Conservation (phyloP, 108 stramenopile species). For the Schizochytrium sp. region DNA sequence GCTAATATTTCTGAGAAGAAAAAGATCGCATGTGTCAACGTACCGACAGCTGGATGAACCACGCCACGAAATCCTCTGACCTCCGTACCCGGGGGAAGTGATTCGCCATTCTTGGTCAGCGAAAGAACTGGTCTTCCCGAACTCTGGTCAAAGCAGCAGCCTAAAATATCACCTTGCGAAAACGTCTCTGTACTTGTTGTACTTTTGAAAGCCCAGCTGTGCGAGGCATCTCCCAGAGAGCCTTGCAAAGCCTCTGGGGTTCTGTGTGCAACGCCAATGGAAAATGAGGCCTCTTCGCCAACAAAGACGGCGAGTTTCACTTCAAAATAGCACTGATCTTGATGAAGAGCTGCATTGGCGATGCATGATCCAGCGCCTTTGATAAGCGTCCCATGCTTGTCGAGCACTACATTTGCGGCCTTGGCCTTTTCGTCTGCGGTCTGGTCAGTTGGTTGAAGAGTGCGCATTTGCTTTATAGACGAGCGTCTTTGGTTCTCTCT, state of each 20-base stretch:
- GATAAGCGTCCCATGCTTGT: background rate
- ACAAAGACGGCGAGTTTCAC: background rate
- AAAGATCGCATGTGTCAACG: background rate
- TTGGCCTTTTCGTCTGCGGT: background rate
- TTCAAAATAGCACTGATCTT: conserved; percentile 10
- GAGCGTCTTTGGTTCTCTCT: background rate
- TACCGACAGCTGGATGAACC: background rate
- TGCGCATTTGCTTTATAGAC: background rate
- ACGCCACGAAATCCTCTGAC: background rate
- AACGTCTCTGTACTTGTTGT: background rate
- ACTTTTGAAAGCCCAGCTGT: conserved; percentile 1
- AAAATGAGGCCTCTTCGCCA: background rate
- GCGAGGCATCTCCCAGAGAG: background rate
- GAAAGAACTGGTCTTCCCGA: background rate
- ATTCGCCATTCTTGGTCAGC: background rate
- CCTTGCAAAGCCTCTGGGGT: background rate
- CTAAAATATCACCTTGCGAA: background rate
- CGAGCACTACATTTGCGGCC: background rate
- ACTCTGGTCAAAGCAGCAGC: background rate
- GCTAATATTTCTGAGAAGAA: too few relatives aligned
- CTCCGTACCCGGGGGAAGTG: background rate
- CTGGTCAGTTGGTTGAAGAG: too few relatives aligned
- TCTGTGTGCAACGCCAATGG: background rate
- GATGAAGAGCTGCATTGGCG: background rate
- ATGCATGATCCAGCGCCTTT: background rate